Conservation (phyloP, 2,329 filamentous ascomycete genomes). For the Sarocladiaceae sp. region DNA sequence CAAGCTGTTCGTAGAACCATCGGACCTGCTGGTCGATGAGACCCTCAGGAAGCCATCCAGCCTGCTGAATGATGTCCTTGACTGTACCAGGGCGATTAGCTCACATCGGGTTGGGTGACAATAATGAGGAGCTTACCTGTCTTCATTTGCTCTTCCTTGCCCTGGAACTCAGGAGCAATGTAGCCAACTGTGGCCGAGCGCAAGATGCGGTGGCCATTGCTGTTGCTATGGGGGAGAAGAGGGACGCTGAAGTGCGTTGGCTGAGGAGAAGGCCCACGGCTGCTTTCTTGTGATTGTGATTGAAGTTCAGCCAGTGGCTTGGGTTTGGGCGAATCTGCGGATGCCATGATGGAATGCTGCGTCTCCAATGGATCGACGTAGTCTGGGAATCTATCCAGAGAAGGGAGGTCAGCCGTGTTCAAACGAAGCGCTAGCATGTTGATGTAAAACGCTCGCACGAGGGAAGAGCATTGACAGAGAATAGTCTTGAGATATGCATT, state of each 20-base stretch:
- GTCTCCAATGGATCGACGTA: conserved; percentile 34
- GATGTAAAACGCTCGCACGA: no score
- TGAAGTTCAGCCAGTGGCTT: conserved; percentile 37
- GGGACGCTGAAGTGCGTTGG: conserved; percentile 78
- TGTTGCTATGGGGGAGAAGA: conserved; percentile 40
- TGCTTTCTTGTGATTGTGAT: conserved; percentile 27
- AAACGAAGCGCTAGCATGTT: conserved; percentile 30
- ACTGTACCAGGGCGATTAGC: conserved; percentile 46
- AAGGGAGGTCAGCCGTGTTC: conserved; percentile 33
- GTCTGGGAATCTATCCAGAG: conserved; percentile 37
- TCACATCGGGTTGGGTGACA: neutral
- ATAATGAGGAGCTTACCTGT: conserved; percentile 46
- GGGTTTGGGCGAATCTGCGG: conserved; percentile 24
- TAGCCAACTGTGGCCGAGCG: conserved; percentile 91
- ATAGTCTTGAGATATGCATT: no score
- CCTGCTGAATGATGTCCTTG: conserved; percentile 70
- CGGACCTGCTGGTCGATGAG: conserved; percentile 80
- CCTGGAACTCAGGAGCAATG: conserved; percentile 87
- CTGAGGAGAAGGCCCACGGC: conserved; percentile 74
- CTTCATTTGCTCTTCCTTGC: conserved; percentile 87
- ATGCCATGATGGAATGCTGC: conserved; percentile 23
- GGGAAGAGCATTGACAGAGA: no score
- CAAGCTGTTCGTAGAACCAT: conserved; percentile 97
- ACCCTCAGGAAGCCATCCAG: conserved; percentile 77
- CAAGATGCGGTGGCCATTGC: conserved; percentile 65